Percentiles rank a stretch among this genome's conserved stretches.
These are phyloP conservation scores for Fusarium tricinctum DNA, from an alignment of 2,329 filamentous ascomycete genomes.

Conservation along the genomic window DNA sequence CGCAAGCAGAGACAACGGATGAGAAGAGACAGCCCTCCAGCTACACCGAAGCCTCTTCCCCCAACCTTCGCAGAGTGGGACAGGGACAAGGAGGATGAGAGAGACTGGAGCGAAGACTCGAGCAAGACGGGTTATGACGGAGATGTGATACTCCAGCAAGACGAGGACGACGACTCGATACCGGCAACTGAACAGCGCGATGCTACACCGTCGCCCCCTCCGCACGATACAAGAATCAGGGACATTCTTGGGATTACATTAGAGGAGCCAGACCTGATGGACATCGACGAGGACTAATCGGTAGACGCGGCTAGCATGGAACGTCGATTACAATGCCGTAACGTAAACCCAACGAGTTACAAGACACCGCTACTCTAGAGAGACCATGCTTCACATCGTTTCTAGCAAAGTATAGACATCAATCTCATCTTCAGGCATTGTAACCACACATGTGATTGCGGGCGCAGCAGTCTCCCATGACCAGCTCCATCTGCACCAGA, in stretches of 20 bases:
- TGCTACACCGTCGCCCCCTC: background rate
- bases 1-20: background rate
- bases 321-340: slow-evolving; percentile 9
- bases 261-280: too few relatives aligned
- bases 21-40: background rate
- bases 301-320: background rate
- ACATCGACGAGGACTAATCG: background rate
- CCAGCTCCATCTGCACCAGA: background rate
- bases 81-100: background rate
- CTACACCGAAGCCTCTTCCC: slow-evolving; percentile 1
- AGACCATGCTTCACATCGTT: slow-evolving; percentile 2
- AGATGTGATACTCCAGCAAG: background rate
- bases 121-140: background rate
- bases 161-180: background rate
- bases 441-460: slow-evolving; percentile 21
- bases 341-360: slow-evolving; percentile 8
- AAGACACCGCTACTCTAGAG: slow-evolving; percentile 1
- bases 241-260: too few relatives aligned
- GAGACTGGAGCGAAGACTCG: background rate
- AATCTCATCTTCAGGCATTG: slow-evolving; percentile 10
- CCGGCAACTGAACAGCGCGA: background rate
- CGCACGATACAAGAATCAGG: background rate
- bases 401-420: slow-evolving; percentile 18
- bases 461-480: slow-evolving; percentile 16
- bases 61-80: slow-evolving; percentile 19